These are phyloP conservation scores for Talaromyces sp. DNA, from an alignment of 2,329 filamentous ascomycete genomes.

Conservation along the genomic window DNA sequence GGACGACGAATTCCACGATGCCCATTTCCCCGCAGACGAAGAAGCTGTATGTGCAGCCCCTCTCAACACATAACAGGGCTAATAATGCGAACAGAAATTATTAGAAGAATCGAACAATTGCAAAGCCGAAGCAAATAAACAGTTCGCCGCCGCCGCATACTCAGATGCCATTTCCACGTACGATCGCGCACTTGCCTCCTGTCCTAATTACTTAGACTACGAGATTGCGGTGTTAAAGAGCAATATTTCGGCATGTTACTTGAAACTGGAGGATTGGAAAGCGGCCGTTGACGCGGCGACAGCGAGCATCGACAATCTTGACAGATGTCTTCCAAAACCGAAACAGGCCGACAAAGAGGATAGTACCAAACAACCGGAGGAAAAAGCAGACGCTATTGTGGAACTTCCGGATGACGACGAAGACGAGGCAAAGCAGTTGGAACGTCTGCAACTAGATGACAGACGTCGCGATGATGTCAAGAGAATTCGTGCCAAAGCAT, in stretches of 20 bases:
- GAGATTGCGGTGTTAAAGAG: constrained; percentile 82
- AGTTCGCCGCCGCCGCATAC: constrained; percentile 71
- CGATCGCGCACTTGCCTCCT: constrained; percentile 71
- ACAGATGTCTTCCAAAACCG: constrained; percentile 29
- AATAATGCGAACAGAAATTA: constrained; percentile 52
- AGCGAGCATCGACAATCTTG: constrained; percentile 68
- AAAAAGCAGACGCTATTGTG: constrained; percentile 35
- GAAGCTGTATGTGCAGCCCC: constrained; percentile 39
- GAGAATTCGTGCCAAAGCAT: constrained; percentile 75
- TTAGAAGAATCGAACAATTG: constrained; percentile 67
- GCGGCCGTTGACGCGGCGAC: constrained; percentile 72
- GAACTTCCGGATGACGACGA: constrained; percentile 46
- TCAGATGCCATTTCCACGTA: constrained; percentile 78
- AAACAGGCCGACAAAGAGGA: constrained; percentile 50
- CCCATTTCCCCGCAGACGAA: constrained; percentile 46
- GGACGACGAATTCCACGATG: constrained; percentile 42
- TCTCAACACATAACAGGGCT: constrained; percentile 13
- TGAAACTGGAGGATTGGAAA: constrained; percentile 84
- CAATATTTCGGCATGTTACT: constrained; percentile 84
- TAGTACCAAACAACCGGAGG: constrained; percentile 23
- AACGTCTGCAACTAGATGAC: constrained; percentile 43
- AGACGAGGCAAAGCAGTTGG: constrained; percentile 41
- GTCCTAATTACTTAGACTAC: constrained; percentile 81
- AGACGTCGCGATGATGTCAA: constrained; percentile 61
- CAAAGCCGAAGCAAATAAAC: constrained; percentile 72